phyloP scores from a whole-genome alignment of 352 stramenopile genomes.

The Pythium diclinum region DNA sequence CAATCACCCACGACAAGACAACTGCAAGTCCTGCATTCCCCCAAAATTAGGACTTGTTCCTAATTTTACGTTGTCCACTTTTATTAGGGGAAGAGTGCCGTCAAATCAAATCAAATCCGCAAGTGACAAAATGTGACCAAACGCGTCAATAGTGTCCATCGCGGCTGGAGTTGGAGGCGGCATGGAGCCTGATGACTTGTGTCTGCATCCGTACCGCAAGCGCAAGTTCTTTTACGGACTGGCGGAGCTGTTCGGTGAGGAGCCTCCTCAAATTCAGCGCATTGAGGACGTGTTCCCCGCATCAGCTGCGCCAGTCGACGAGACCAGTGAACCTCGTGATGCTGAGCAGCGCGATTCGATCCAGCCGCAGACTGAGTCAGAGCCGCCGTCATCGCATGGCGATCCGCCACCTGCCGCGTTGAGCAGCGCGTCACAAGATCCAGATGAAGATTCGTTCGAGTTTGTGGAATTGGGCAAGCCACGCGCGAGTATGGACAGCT shows the following conservation, averaged over 20 bases:
- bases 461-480: slow-evolving; percentile 41
- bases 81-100: background rate
- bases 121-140: background rate
- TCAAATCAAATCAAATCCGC: no score
- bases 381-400: background rate
- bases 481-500: slow-evolving; percentile 24
- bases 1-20: no score
- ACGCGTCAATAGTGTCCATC: background rate
- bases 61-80: slow-evolving; percentile 1
- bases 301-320: background rate
- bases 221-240: slow-evolving; percentile 77
- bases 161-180: background rate
- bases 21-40: no score
- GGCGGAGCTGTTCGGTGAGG: slow-evolving; percentile 46
- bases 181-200: slow-evolving; percentile 10
- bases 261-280: slow-evolving; percentile 30
- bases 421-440: slow-evolving; percentile 4
- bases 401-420: background rate
- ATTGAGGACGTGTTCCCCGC: slow-evolving; percentile 36
- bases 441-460: slow-evolving; percentile 41
- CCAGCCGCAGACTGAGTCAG: background rate
- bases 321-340: background rate
- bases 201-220: slow-evolving; percentile 64
- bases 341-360: background rate
- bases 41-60: background rate